Conservation (phyloP, 2,329 filamentous ascomycete species). For the Davidsoniella neocaledoniae region DNA sequence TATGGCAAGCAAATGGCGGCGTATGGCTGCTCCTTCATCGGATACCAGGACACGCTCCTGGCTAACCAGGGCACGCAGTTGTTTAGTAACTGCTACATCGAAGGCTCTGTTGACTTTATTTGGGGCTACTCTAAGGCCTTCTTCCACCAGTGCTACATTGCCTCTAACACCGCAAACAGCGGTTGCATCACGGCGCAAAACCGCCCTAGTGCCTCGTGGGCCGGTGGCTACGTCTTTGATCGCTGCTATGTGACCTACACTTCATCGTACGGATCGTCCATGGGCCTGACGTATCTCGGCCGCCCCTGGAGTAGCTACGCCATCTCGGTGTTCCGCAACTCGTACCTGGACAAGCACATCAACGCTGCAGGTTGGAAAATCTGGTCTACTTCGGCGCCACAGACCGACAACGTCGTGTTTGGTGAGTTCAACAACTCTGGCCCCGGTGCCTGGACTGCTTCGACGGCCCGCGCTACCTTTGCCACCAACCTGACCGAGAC, state of each 20-base stretch:
- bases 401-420: conserved; percentile 36
- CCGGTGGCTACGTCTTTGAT: conserved; percentile 21
- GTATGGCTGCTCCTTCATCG: conserved; percentile 28
- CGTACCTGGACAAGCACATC: conserved; percentile 35
- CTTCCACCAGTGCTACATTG: conserved; percentile 24
- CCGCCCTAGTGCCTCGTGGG: conserved; percentile 17
- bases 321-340: conserved; percentile 32
- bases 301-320: conserved; percentile 31
- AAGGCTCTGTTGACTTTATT: conserved; percentile 29
- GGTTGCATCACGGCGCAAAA: conserved; percentile 21
- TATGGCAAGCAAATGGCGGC: conserved; percentile 9
- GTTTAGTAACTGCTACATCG: conserved; percentile 27
- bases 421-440: conserved; percentile 45
- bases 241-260: conserved; percentile 14
- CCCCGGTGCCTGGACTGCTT: conserved; percentile 25
- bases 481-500: conserved; percentile 19
- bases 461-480: conserved; percentile 33
- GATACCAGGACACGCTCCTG: conserved; percentile 34
- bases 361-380: conserved; percentile 40
- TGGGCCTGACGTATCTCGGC: conserved; percentile 29
- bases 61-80: conserved; percentile 30
- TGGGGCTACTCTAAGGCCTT: conserved; percentile 20
- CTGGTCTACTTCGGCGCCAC: conserved; percentile 33
- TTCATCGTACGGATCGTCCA: conserved; percentile 2
- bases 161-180: conserved; percentile 19